phyloP scores from a whole-genome alignment of 2,329 filamentous ascomycete genomes.

The Paecilomyces formosus region DNA sequence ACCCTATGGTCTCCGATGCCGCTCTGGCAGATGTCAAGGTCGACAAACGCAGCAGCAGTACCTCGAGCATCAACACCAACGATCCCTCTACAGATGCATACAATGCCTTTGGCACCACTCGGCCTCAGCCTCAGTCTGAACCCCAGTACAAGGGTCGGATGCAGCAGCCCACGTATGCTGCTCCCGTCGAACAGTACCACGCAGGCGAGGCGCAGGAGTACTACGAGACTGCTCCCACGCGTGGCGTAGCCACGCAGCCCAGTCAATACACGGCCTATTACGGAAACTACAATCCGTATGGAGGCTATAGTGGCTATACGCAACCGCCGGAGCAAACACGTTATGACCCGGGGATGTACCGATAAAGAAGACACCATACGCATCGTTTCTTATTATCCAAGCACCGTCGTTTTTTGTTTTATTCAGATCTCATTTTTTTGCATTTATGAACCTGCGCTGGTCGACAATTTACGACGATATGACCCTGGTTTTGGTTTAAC shows the following conservation, averaged over 20 bases:
- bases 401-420: neutral
- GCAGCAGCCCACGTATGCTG: conserved; percentile 2
- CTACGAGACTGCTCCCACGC: conserved; percentile 17
- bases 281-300: neutral
- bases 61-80: conserved; percentile 2
- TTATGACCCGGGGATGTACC: conserved; percentile 21
- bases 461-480: neutral
- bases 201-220: conserved; percentile 19
- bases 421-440: neutral
- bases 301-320: conserved; percentile 15
- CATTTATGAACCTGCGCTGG: neutral
- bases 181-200: conserved; percentile 13
- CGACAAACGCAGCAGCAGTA: conserved; percentile 16
- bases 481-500: neutral
- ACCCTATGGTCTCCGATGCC: conserved; percentile 34
- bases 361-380: neutral
- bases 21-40: conserved; percentile 28
- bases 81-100: conserved; percentile 3
- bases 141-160: conserved; percentile 1
- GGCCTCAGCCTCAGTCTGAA: conserved; percentile 6
- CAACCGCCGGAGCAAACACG: conserved; percentile 23
- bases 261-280: conserved; percentile 2
- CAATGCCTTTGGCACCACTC: conserved; percentile 9
- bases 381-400: neutral
- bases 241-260: conserved; percentile 9